Base-by-base conservation (phyloP, 768 basidiomycete species). In the Boletus pseudopeckii region DNA sequence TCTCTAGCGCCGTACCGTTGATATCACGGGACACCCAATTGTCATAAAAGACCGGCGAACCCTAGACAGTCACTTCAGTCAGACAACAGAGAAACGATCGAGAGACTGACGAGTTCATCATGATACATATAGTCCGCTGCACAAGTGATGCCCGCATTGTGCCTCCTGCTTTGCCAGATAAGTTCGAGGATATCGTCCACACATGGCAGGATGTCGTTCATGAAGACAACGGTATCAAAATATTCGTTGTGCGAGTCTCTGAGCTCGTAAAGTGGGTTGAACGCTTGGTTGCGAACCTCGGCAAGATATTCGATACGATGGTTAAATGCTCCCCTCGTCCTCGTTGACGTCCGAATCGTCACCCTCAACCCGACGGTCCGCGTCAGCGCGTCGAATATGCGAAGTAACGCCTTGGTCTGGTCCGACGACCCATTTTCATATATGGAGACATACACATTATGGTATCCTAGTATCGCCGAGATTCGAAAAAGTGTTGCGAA, bases 71-170 rank as follows among this genome's bases (percentile, higher is more conserved):
- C 28, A 28, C 15, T 44, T 39, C 48, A 14, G 37, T 53, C 49
- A 57, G 51, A 45, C 18, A 20, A 42, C 33, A 0, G 13, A 38
- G 28, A 28, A 28, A 7, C 8, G 28, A 28, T 28, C 28, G 28
- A 28, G 28, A 9, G 43, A 79, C 84, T 62, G 60, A 84, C 88
- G 58, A 98, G 89, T 44, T 96, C 94, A 30, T 94, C 84, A 74
- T 99, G 97, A 74, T 90, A 99, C 93, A 99, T 98, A 75, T 99
- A 99, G 69, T 99, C 96, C 1, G 94, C 86, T 0, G 96, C 97
- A 63, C 97, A 98, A 10, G 97, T 98, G 70, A 98, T 96, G 15
- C 95, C 96, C 1, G 97, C 97, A 71, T 97, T 98, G 72, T 98
- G 94, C 52, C 75, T 72, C 47, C 97, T 79, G 64, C 83, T 86